Percentiles rank a stretch among this genome's conserved stretches.
Conservation (phyloP, 805 yeast species). For the Cyberlindnera veronae region DNA sequence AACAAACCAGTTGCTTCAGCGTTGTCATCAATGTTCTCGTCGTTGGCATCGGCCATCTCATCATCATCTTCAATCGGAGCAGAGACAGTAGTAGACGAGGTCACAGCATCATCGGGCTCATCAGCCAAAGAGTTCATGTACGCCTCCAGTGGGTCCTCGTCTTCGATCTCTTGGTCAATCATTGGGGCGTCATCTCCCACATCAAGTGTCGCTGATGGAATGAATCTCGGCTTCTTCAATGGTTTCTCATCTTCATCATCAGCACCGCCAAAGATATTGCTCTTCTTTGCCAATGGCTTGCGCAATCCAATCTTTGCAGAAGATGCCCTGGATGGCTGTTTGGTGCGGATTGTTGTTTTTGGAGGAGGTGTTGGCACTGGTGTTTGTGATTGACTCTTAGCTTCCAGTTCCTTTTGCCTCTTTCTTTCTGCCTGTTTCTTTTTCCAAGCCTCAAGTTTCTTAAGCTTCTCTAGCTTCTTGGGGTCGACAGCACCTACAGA, state of each 20-base stretch:
- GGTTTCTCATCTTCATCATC: constrained; percentile 30
- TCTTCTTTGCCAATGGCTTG: constrained; percentile 12
- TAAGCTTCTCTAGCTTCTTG: constrained; percentile 31
- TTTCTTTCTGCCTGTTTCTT: constrained; percentile 33
- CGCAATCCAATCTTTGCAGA: constrained; percentile 3
- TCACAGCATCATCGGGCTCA: constrained; percentile 24
- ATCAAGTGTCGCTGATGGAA: constrained; percentile 13
- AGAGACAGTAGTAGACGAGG: not conserved
- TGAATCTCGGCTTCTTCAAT: constrained; percentile 19
- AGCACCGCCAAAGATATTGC: constrained; percentile 27
- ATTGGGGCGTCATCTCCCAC: constrained; percentile 5
- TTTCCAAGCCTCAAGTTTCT: constrained; percentile 52
- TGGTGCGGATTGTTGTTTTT: not conserved
- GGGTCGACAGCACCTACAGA: constrained; percentile 11
- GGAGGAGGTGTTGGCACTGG: not conserved
- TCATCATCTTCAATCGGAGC: constrained; percentile 16
- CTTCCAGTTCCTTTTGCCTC: constrained; percentile 21
- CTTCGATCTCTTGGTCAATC: constrained; percentile 14
- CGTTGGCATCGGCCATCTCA: constrained; percentile 27
- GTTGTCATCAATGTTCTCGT: constrained; percentile 31
- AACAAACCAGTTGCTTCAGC: constrained; percentile 31
- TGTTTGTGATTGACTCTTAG: constrained; percentile 3
- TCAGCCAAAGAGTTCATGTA: constrained; percentile 34
- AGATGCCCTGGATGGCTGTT: no score
- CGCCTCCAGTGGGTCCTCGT: constrained; percentile 44